Percentiles rank a stretch among this genome's conserved stretches.
These are phyloP conservation scores for Delitschia confertaspora DNA, from an alignment of 495 filamentous ascomycete genomes.

Conservation along the genomic window DNA sequence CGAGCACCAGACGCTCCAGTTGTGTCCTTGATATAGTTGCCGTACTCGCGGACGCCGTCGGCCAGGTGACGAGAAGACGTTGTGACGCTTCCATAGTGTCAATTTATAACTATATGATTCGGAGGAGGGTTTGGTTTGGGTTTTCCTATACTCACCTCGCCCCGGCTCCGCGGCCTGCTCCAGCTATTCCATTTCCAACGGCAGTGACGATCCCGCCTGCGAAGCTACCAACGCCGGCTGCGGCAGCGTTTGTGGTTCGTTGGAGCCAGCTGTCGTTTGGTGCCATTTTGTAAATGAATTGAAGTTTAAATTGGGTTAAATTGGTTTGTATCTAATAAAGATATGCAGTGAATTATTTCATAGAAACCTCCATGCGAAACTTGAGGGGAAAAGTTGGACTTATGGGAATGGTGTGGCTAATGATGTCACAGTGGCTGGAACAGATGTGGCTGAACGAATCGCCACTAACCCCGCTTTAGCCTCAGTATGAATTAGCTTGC, in stretches of 20 bases:
- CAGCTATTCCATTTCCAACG: constrained; percentile 35
- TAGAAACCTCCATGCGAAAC: no score
- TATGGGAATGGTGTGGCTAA: background rate
- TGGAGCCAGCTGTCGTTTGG: constrained; percentile 33
- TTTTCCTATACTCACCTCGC: constrained; percentile 25
- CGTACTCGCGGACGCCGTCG: constrained; percentile 39
- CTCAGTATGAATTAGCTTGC: no score
- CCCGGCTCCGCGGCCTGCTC: constrained; percentile 36
- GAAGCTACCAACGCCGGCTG: constrained; percentile 33
- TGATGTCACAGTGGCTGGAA: background rate
- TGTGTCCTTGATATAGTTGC: constrained; percentile 42
- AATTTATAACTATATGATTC: background rate
- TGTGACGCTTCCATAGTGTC: constrained; percentile 26
- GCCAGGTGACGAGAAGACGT: constrained; percentile 36
- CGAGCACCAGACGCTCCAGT: constrained; percentile 36
- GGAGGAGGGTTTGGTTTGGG: constrained; percentile 1
- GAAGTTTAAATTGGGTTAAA: background rate
- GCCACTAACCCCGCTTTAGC: no score
- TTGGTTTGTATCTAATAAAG: background rate
- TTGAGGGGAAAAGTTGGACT: background rate
- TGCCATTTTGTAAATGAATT: constrained; percentile 8
- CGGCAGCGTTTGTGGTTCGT: constrained; percentile 27
- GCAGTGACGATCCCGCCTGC: constrained; percentile 32
- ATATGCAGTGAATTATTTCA: no score
- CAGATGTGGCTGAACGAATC: no score